A percentile compares a stretch with the other conserved stretches of the same genome.
phyloP scores from a whole-genome alignment of 768 basidiomycete genomes.

The Tricholoma flavovirens region DNA sequence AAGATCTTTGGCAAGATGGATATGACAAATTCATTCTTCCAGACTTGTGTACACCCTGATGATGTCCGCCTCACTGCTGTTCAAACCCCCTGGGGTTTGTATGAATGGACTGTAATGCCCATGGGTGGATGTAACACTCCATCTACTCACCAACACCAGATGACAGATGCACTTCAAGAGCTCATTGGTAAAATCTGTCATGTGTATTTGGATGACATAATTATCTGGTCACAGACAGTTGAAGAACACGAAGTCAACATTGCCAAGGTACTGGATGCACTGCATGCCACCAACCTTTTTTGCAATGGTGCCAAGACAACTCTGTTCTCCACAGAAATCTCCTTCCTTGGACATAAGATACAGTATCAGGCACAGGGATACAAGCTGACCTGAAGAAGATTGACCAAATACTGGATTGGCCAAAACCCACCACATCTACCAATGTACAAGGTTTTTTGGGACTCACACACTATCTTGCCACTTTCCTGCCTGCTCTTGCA shows the following conservation, averaged over 20 bases:
- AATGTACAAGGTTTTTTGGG: conserved; percentile 22
- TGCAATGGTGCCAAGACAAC: background rate
- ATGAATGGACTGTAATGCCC: background rate
- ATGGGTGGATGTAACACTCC: background rate
- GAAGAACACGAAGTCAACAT: background rate
- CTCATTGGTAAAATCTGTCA: background rate
- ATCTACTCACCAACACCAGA: background rate
- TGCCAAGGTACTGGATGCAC: background rate
- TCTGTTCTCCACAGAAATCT: background rate
- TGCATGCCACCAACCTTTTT: background rate
- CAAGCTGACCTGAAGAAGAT: background rate
- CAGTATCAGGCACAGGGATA: background rate
- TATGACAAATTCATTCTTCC: too few species aligned
- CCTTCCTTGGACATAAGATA: background rate
- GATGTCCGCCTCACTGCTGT: background rate
- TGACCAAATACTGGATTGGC: background rate
- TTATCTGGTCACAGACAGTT: background rate
- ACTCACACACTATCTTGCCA: conserved; percentile 21
- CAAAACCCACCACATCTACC: background rate
- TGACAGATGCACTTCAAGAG: background rate
- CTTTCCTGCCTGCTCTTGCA: conserved; percentile 24
- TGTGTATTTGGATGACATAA: background rate
- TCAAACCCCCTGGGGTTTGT: background rate
- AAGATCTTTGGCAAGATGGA: too few species aligned
- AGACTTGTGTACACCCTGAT: too few species aligned